Evolutionary conservation across 345 rosid genomes (phyloP), one percentile per base, ranked within the genome.

Genomic region (Capsella bursapastoris): DNA sequence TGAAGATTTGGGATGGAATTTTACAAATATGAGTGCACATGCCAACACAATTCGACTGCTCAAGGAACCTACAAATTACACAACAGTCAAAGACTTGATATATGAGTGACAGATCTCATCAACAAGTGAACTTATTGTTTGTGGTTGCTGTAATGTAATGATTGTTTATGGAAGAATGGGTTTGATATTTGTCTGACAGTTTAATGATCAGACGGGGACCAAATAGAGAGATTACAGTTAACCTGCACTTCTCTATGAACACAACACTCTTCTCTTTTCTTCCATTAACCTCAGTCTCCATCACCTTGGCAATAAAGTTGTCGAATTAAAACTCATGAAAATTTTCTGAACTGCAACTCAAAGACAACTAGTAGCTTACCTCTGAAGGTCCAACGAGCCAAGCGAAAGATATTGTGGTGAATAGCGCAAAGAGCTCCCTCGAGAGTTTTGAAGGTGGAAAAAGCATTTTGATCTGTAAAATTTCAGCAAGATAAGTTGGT

Each of bases 11-110:
- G 51, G 83, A 77, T 52, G 99, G 96, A 64, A 84, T 76, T 81
- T 87, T 95, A 52, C 99, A 95, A 11, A 95, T 83, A 80, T 95
- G 91, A 44, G 88, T 87, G 78, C 99, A 95, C 97, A 87, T 88
- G 34, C 99, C 96, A 9, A 86, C 88, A 70, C 99, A 95, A 72
- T 87, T 89, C 34, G 86, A 79, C 79, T 89, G 89, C 79, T 90
- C 99, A 47, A 95, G 82, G 79, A 95, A 89, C 85, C 99, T 94
- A 80, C 67, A 78, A 66, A 65, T 53, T 10, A 31, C 11, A 5
- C 57, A 59, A 53, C 60, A 68, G 14, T 62, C 27, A 53, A 63
- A 27, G 28, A 44, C 59, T 6, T 34, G 37, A 61, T 35, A 68
- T 14, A 59, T 53, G 27, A 25, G 15, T 53, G 57, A 27, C 28